phyloP scores from a whole-genome alignment of 2,329 filamentous ascomycete species.

The Penicillium sp. region DNA sequence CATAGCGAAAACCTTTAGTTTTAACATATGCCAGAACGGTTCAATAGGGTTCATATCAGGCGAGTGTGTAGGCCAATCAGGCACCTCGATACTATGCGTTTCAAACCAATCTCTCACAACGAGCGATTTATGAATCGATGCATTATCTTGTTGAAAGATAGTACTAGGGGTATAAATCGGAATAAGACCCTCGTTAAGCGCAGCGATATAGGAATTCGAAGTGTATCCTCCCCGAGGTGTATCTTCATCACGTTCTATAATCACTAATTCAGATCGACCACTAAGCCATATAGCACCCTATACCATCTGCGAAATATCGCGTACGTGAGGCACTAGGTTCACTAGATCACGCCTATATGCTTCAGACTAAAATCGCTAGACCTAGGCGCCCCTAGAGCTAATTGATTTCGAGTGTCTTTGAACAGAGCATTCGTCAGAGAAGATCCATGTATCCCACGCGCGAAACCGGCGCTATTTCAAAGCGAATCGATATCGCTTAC shows the following conservation, averaged over 20 bases:
- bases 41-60: conserved; percentile 14
- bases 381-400: background rate
- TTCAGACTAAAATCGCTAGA: no score
- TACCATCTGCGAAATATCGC: background rate
- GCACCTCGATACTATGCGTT: background rate
- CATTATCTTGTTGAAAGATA: conserved; percentile 13
- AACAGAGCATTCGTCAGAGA: conserved; percentile 10
- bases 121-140: background rate
- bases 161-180: background rate
- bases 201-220: conserved; percentile 4
- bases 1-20: background rate
- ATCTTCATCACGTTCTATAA: background rate
- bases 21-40: conserved; percentile 7
- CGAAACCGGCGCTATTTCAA: background rate
- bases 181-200: background rate
- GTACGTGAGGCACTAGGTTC: no score
- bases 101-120: conserved; percentile 2
- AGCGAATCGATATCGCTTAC: background rate
- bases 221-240: background rate
- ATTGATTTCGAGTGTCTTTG: background rate
- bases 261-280: background rate
- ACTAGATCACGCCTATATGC: no score
- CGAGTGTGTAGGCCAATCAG: conserved; percentile 9
- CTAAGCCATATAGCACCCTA: conserved; percentile 1
- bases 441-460: background rate